These are phyloP conservation scores for Calonectria crousiana DNA, from an alignment of 2,329 filamentous ascomycete species.

Conservation along the genomic window DNA sequence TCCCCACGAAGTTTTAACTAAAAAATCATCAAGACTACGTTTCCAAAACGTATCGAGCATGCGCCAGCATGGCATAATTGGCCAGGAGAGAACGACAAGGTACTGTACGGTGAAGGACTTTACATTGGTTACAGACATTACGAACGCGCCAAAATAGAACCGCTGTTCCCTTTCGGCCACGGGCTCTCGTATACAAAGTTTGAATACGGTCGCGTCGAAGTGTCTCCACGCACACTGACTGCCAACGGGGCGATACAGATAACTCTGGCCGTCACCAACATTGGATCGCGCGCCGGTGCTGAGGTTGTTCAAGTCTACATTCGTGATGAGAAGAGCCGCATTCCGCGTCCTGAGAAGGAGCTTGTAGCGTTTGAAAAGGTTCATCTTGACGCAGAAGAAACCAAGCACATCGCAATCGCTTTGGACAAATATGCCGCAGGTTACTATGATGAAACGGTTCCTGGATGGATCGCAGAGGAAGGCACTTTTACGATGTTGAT, in stretches of 20 bases:
- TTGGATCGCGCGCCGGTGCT: conserved; percentile 66
- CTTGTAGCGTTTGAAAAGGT: conserved; percentile 78
- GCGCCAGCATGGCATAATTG: conserved; percentile 80
- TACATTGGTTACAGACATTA: conserved; percentile 82
- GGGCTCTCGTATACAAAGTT: conserved; percentile 81
- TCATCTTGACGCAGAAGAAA: conserved; percentile 67
- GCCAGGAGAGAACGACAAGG: conserved; percentile 76
- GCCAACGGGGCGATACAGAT: conserved; percentile 57
- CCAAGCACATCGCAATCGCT: conserved; percentile 59
- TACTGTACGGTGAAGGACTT: conserved; percentile 78
- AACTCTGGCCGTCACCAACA: conserved; percentile 65
- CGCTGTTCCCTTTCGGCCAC: conserved; percentile 79
- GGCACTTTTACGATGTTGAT: conserved; percentile 71
- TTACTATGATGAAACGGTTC: conserved; percentile 72
- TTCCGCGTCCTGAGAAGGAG: conserved; percentile 78
- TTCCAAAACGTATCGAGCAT: conserved; percentile 73
- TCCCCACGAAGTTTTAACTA: background rate
- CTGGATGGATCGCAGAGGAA: conserved; percentile 75
- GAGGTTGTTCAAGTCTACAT: conserved; percentile 79
- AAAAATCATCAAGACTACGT: conserved; percentile 63
- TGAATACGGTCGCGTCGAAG: conserved; percentile 68
- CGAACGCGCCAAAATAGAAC: conserved; percentile 69
- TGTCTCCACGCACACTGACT: conserved; percentile 57
- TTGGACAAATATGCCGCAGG: conserved; percentile 65
- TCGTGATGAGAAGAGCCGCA: conserved; percentile 69